phyloP scores from a whole-genome alignment of 2,329 filamentous ascomycete genomes.

The Colletotrichum falcatum region DNA sequence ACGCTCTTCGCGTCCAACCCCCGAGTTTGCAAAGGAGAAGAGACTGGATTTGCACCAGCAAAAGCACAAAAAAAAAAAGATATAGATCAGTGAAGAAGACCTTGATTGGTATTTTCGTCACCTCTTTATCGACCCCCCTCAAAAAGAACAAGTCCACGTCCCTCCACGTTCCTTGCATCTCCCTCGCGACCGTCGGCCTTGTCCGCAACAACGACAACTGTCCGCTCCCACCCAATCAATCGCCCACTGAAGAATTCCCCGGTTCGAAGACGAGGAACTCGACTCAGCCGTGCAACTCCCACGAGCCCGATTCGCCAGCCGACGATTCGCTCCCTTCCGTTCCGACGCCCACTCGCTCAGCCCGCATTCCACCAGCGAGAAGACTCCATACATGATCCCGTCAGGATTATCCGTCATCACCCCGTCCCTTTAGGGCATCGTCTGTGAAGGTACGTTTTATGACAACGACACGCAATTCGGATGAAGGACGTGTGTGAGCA shows the following conservation, averaged over 20 bases:
- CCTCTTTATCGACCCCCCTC: conserved; percentile 25
- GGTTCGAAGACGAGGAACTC: conserved; percentile 58
- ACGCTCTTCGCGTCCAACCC: conserved; percentile 32
- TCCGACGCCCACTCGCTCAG: conserved; percentile 36
- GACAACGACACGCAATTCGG: conserved; percentile 9
- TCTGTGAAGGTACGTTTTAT: conserved; percentile 41
- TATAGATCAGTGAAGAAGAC: conserved; percentile 45
- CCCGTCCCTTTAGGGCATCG: conserved; percentile 23
- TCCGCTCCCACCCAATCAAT: conserved; percentile 19
- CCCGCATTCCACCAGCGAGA: conserved; percentile 36
- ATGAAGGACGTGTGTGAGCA: background rate
- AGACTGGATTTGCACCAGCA: conserved; percentile 46
- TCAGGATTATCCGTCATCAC: conserved; percentile 36
- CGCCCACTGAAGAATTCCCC: conserved; percentile 54
- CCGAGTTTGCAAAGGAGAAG: conserved; percentile 39
- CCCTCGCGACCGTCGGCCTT: conserved; percentile 32
- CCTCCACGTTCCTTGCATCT: conserved; percentile 34
- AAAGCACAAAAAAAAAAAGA: background rate
- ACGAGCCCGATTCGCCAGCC: conserved; percentile 46
- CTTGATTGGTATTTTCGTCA: conserved; percentile 56
- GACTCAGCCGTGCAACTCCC: conserved; percentile 46
- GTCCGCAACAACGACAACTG: conserved; percentile 21
- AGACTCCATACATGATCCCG: conserved; percentile 38
- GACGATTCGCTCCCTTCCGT: conserved; percentile 53
- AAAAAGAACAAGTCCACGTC: conserved; percentile 20